Conservation (phyloP, 169 alveolate species). For the Plasmodium coatneyi region DNA sequence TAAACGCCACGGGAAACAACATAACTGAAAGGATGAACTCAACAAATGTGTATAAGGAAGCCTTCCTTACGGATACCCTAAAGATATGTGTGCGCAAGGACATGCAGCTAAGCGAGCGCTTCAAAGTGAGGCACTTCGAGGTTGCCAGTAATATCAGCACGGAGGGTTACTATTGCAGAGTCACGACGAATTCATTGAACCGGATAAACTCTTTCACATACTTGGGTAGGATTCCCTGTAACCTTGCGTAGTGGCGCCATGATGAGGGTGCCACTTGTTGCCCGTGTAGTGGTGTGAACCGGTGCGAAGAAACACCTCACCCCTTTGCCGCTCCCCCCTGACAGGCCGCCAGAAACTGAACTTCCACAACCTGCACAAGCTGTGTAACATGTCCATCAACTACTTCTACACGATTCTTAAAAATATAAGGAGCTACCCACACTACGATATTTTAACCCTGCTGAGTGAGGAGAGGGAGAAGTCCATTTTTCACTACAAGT, state of each 20-base stretch:
- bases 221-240: constrained; percentile 10
- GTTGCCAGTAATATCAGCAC: constrained; percentile 21
- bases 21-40: background rate
- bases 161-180: constrained; percentile 44
- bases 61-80: constrained; percentile 48
- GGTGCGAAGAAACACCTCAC: background rate
- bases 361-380: constrained; percentile 36
- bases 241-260: background rate
- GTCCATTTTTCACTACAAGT: constrained; percentile 59
- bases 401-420: constrained; percentile 39
- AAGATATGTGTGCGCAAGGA: constrained; percentile 33
- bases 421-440: background rate
- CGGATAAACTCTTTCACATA: constrained; percentile 62
- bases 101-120: background rate
- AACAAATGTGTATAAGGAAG: constrained; percentile 18
- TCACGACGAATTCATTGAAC: constrained; percentile 50
- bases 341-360: constrained; percentile 30
- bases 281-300: background rate
- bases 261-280: background rate
- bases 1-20: background rate
- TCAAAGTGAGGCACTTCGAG: constrained; percentile 49
- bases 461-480: constrained; percentile 53
- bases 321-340: background rate
- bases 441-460: constrained; percentile 38
- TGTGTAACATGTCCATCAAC: constrained; percentile 61